These are phyloP conservation scores for Teratosphaeria viscida DNA, from an alignment of 2,329 filamentous ascomycete species.

Conservation along the genomic window DNA sequence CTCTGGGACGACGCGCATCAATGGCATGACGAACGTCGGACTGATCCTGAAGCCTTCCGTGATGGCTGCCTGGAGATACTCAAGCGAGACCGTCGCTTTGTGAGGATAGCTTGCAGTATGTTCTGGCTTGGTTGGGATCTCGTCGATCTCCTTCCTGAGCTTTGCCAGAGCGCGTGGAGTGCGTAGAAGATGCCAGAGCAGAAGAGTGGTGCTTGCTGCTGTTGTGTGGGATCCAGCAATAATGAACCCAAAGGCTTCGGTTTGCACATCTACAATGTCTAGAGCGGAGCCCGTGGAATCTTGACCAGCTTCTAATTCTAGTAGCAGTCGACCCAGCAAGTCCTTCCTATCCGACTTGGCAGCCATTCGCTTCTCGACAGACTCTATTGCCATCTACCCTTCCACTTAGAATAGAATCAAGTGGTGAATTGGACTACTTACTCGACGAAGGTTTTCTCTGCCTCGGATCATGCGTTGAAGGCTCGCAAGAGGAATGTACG, in stretches of 20 bases:
- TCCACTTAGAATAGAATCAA: not conserved
- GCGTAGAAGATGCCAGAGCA: not conserved
- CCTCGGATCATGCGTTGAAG: not conserved
- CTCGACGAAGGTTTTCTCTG: not conserved
- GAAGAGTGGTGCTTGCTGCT: not conserved
- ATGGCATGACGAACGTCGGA: not conserved
- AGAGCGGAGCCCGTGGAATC: not conserved
- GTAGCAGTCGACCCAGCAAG: not conserved
- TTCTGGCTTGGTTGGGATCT: not conserved
- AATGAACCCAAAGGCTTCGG: not conserved
- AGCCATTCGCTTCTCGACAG: not conserved
- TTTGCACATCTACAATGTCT: not conserved
- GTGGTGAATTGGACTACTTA: not conserved
- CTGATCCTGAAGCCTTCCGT: not conserved
- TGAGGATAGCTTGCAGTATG: not conserved
- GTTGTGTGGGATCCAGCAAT: not conserved
- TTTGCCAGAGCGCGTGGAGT: not conserved
- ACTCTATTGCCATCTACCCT: not conserved
- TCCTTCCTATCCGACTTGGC: not conserved
- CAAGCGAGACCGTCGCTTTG: not conserved
- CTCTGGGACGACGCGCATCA: not conserved
- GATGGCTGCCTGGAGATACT: not conserved
- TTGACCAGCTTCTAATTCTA: not conserved
- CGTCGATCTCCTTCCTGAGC: not conserved
- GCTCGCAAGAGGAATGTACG: not conserved